A percentile compares a stretch with the other conserved stretches of the same genome.
phyloP scores from a whole-genome alignment of 345 rosid species.

The Nephelium lappaceum region DNA sequence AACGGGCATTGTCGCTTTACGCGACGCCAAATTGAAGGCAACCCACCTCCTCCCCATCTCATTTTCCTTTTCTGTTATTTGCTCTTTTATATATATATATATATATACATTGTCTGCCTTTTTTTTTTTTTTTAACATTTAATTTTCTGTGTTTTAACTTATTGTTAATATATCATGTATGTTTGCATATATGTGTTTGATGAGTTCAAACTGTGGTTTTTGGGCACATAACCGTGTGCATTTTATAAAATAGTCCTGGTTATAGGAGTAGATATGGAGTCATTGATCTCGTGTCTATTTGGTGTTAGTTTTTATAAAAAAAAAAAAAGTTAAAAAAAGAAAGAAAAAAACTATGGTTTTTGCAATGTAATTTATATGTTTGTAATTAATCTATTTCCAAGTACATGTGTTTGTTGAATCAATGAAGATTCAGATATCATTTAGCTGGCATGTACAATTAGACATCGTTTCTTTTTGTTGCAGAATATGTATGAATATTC shows the following conservation, averaged over 20 bases:
- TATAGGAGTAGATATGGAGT: no score
- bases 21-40: slow-evolving; percentile 94
- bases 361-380: neutral
- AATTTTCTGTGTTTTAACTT: neutral
- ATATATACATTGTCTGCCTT: neutral
- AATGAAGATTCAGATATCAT: neutral
- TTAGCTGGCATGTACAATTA: neutral
- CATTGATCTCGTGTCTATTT: no score
- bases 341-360: neutral
- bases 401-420: neutral
- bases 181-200: neutral
- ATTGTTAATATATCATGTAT: neutral
- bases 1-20: slow-evolving; percentile 90
- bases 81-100: neutral
- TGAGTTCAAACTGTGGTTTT: neutral
- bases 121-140: neutral
- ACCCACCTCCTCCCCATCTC: neutral
- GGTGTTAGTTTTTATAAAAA: no score
- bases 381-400: neutral
- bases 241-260: no score
- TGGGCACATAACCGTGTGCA: no score
- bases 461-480: no score
- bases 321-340: no score
- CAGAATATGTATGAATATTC: neutral
- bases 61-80: neutral